Evolutionary conservation across 768 basidiomycete species (phyloP).

Genomic region (Collybia sp.): DNA sequence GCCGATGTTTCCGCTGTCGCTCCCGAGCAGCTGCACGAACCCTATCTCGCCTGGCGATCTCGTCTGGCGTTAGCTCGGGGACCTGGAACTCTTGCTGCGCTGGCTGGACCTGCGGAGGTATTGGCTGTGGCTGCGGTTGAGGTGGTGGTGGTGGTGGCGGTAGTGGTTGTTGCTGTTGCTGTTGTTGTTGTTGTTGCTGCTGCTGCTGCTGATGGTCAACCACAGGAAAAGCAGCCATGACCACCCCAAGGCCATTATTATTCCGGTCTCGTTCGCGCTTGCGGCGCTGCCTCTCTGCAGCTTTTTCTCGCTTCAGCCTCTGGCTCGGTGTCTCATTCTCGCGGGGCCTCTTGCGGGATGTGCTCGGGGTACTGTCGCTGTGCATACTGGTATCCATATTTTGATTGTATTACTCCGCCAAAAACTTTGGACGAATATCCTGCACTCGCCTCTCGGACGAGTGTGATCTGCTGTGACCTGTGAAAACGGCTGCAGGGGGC

Average conservation of each 20-base stretch:
- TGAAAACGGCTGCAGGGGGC: constrained; percentile 25
- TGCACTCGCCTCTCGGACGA: too few species aligned
- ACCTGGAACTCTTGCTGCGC: constrained; percentile 11
- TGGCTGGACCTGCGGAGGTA: constrained; percentile 17
- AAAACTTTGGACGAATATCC: constrained; percentile 1
- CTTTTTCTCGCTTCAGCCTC: constrained; percentile 78
- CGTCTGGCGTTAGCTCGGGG: constrained; percentile 52
- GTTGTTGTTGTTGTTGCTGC: constrained; percentile 1
- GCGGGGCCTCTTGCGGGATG: constrained; percentile 51
- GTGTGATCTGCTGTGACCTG: constrained; percentile 23
- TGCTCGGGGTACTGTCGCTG: constrained; percentile 15
- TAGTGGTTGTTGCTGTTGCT: constrained; percentile 9
- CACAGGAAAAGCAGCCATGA: constrained; percentile 35
- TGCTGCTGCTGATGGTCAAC: constrained; percentile 23
- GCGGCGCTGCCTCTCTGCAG: constrained; percentile 78
- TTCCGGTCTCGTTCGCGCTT: constrained; percentile 71
- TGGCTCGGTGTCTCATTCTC: constrained; percentile 73
- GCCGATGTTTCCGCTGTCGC: constrained; percentile 78
- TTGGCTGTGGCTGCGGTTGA: constrained; percentile 26
- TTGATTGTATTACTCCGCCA: constrained; percentile 1
- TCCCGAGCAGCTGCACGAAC: constrained; percentile 76
- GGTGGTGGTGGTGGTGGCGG: constrained; percentile 17
- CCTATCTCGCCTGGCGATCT: constrained; percentile 61
- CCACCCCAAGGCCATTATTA: constrained; percentile 27
- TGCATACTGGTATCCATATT: constrained; percentile 15